Base-by-base conservation (phyloP, 2,329 filamentous ascomycete genomes). In the Penicillium sp. region DNA sequence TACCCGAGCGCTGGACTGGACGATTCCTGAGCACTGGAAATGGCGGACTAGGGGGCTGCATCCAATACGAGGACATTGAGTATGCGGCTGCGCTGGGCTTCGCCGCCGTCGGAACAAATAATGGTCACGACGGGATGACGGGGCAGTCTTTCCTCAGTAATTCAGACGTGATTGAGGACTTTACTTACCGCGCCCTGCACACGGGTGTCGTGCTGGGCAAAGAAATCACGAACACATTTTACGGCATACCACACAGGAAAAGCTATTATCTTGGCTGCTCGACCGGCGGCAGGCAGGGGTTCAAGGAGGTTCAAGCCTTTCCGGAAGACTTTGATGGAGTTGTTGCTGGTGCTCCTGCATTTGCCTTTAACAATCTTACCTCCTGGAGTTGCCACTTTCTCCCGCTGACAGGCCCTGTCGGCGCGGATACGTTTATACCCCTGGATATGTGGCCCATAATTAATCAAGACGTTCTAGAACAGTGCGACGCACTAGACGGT, bases 291-390 rank as follows among this genome's bases (percentile, higher is more conserved):
- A 56, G 38, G 2, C 62, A 64, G 19, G 62, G 59, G 4, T 59
- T 64, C 7, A 17, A 53, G 19, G 55, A 56, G 13, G 62, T 56
- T 5, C 45, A 48, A 17, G 26, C 5, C 13, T 64, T 64, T 38
- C 62, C 62, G 0, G 21, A 35, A 9, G 59, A 58, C 21, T 64
- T 64, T 59, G 79, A 82, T 57, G 81, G 81, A n/a, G 78, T 82
- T 62, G 71, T 82, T 21, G 75, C 77, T 7, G 79, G 77, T 9
- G 74, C 80, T 47, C 78, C 73, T 21, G 78, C 78, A 31, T 62
- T 77, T 26, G 75, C 78, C 65, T 80, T 77, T 64, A 77, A 80
- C 61, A 75, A 79, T 53, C 68, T 82, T 9, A 67, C 70, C 26
- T 75, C 73, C 6, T 81, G 76, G 78, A 70, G 66, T 61, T 76